A percentile compares a stretch with the other conserved stretches of the same genome.
Conservation (phyloP, 164 flowering plant species). For the Vitis labrusca region DNA sequence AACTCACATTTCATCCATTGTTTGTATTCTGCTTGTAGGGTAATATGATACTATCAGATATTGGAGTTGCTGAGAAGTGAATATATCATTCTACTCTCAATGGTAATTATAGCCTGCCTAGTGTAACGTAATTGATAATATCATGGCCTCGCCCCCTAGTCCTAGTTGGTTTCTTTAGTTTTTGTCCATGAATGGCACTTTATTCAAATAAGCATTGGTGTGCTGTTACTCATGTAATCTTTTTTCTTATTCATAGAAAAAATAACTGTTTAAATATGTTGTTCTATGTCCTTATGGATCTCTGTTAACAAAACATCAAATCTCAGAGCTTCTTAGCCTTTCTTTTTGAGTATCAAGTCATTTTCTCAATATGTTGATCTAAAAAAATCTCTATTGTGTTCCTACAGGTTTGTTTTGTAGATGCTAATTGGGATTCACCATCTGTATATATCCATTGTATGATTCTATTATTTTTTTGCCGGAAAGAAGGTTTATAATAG, state of each 20-base stretch:
- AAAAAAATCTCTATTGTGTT: conserved; percentile 68
- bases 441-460: conserved; percentile 43
- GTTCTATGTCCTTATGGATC: conserved; percentile 1
- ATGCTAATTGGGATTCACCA: conserved; percentile 50
- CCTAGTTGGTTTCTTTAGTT: conserved; percentile 35
- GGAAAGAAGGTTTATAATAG: conserved; percentile 4
- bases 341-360: neutral
- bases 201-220: no score
- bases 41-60: conserved; percentile 65
- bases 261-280: neutral
- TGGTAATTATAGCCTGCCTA: conserved; percentile 81
- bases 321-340: neutral
- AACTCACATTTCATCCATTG: neutral
- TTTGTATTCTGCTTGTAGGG: conserved; percentile 57
- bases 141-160: conserved; percentile 42
- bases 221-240: no score
- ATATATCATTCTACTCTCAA: conserved; percentile 82
- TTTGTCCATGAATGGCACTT: conserved; percentile 15
- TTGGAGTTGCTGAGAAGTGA: conserved; percentile 89
- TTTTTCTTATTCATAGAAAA: neutral
- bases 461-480: conserved; percentile 10
- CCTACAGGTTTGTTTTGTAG: conserved; percentile 81
- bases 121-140: conserved; percentile 80
- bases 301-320: conserved; percentile 7
- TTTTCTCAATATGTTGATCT: conserved; percentile 26